Evolutionary conservation across 192 early-diverging fungal species (phyloP).

Genomic region (Borealophlyctis nickersoniae): DNA sequence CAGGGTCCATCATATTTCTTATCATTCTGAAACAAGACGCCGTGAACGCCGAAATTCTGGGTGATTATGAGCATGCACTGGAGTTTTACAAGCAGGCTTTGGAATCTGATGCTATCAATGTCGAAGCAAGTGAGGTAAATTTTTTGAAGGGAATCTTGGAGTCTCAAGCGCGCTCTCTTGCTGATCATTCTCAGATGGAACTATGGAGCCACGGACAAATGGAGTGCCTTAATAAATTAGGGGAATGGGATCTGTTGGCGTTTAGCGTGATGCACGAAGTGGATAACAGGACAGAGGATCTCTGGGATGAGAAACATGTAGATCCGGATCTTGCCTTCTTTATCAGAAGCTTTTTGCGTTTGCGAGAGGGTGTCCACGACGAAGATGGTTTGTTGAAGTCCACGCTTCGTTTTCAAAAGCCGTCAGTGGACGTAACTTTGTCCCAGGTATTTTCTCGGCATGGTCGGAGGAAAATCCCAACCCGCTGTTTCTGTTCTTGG

Average conservation of each 20-base stretch:
- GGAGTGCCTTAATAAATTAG: conserved; percentile 60
- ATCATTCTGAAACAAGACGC: conserved; percentile 36
- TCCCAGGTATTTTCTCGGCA: conserved; percentile 28
- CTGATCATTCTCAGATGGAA: conserved; percentile 11
- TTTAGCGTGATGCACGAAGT: conserved; percentile 50
- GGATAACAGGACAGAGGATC: conserved; percentile 36
- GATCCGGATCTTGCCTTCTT: conserved; percentile 58
- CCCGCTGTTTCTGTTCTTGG: conserved; percentile 53
- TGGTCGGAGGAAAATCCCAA: conserved; percentile 53
- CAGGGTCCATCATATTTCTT: no score
- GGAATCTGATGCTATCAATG: conserved; percentile 8
- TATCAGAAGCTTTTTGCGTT: conserved; percentile 49
- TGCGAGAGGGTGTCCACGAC: conserved; percentile 35
- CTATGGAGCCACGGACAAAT: conserved; percentile 46
- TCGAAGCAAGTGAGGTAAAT: neutral
- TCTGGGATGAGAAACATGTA: conserved; percentile 53
- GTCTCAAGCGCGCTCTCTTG: neutral
- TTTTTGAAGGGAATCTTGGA: neutral
- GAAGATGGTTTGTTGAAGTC: conserved; percentile 23
- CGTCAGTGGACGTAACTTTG: neutral
- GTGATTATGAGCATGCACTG: conserved; percentile 54
- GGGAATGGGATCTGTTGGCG: conserved; percentile 60
- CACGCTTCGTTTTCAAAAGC: neutral
- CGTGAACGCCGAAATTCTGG: conserved; percentile 57
- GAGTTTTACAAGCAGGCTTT: conserved; percentile 11